Evolutionary conservation across 345 rosid genomes (phyloP).

Genomic region (Brassica rapa): DNA sequence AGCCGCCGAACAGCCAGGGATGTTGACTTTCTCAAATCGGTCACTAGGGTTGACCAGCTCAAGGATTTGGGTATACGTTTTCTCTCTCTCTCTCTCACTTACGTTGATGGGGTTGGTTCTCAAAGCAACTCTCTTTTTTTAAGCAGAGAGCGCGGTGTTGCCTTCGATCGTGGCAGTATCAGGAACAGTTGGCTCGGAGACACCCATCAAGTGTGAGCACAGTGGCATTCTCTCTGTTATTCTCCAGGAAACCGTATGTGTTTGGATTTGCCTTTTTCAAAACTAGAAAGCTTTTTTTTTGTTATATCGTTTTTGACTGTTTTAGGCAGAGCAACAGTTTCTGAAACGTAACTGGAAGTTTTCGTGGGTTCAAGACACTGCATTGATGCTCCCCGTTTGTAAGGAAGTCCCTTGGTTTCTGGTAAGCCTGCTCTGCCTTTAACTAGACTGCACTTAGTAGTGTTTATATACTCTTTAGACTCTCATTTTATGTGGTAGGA

Average conservation of each 20-base stretch:
- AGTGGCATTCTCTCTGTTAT: conserved; percentile 63
- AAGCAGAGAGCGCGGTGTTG: conserved; percentile 55
- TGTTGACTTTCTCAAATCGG: background rate
- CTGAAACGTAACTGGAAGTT: conserved; percentile 85
- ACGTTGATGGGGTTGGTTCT: background rate
- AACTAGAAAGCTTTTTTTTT: background rate
- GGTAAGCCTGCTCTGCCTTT: conserved; percentile 48
- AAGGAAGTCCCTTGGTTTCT: conserved; percentile 93
- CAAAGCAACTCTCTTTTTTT: conserved; percentile 7
- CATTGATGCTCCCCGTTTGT: conserved; percentile 68
- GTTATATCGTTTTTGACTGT: background rate
- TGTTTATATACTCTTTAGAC: background rate
- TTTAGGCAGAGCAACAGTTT: conserved; percentile 79
- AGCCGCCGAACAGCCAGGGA: conserved; percentile 68
- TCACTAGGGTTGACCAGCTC: background rate
- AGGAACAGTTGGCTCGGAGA: conserved; percentile 84
- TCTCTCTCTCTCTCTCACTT: background rate
- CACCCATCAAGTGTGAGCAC: conserved; percentile 66
- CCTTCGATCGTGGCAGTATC: conserved; percentile 73
- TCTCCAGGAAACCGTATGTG: conserved; percentile 71
- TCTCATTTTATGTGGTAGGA: conserved; percentile 45
- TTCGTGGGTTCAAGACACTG: conserved; percentile 87
- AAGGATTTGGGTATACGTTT: background rate
- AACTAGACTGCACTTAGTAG: background rate
- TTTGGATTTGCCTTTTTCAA: background rate